Percentiles rank a stretch among this genome's conserved stretches.
Conservation (phyloP, 1,284 basidiomycete species). For the Cutaneotrichosporon sp. region DNA sequence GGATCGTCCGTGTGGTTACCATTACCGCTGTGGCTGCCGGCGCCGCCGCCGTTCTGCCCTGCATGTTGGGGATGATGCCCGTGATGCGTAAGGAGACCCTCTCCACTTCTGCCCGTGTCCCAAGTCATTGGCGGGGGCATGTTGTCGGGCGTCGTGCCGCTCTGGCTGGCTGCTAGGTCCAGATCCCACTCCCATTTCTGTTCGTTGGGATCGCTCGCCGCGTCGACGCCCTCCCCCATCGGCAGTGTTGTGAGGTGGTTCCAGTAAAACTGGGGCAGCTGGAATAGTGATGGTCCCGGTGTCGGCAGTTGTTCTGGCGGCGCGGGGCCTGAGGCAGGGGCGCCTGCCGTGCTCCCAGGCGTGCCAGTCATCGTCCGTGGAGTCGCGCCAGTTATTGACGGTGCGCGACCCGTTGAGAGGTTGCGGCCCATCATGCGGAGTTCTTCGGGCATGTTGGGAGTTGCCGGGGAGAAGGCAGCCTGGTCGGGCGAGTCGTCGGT, state of each 20-base stretch:
- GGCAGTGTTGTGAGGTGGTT: slow-evolving; percentile 25
- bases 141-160: neutral
- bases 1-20: neutral
- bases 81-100: no score
- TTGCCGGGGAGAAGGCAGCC: neutral
- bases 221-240: neutral
- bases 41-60: no score
- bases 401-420: slow-evolving; percentile 1
- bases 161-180: neutral
- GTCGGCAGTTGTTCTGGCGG: neutral
- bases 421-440: slow-evolving; percentile 23
- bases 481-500: slow-evolving; percentile 3
- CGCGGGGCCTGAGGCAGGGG: neutral
- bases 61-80: no score
- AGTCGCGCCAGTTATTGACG: neutral
- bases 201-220: neutral
- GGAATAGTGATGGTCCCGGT: slow-evolving; percentile 20
- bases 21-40: no score
- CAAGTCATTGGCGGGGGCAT: neutral
- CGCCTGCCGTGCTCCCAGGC: neutral
- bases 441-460: slow-evolving; percentile 12
- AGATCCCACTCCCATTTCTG: slow-evolving; percentile 10
- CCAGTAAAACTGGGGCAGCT: slow-evolving; percentile 39
- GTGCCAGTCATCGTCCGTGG: neutral
- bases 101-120: neutral